Conservation (phyloP, 2,329 filamentous ascomycete species). For the Paracorniculantispora psalliotae region DNA sequence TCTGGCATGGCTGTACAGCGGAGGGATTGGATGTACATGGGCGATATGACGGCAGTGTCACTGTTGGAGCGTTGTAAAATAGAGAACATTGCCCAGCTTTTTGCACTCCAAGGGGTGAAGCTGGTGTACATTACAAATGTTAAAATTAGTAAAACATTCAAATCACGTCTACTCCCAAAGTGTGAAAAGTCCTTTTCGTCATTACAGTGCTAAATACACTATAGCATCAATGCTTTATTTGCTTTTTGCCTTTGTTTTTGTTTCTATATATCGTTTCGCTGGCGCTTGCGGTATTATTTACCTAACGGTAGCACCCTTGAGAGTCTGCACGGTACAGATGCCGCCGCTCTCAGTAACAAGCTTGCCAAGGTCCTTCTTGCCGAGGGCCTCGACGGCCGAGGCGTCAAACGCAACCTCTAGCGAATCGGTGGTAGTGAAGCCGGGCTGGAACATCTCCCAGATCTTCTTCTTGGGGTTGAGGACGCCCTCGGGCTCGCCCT, state of each 20-base stretch:
- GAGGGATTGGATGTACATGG: slow-evolving; percentile 9
- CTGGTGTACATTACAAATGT: slow-evolving; percentile 20
- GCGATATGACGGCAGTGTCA: not conserved
- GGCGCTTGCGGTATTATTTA: slow-evolving; percentile 41
- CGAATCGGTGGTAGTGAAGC: slow-evolving; percentile 80
- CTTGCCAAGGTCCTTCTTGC: slow-evolving; percentile 61
- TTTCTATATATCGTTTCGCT: not conserved
- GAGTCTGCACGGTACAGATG: slow-evolving; percentile 73
- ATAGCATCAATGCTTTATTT: not conserved
- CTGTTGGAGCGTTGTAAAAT: not conserved
- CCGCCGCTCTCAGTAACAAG: slow-evolving; percentile 74
- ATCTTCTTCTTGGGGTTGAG: slow-evolving; percentile 99
- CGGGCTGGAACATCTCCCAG: slow-evolving; percentile 94
- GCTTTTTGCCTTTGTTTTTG: not conserved
- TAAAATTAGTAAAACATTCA: slow-evolving; percentile 10
- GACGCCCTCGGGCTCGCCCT: slow-evolving; percentile 85
- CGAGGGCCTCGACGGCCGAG: slow-evolving; percentile 67
- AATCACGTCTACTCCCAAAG: not conserved
- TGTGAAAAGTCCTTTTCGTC: not conserved
- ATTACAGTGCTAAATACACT: not conserved
- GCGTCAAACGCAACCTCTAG: slow-evolving; percentile 87
- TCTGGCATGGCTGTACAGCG: not conserved
- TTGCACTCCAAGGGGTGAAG: not conserved
- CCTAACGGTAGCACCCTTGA: slow-evolving; percentile 78
- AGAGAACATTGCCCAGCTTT: not conserved